phyloP scores from a whole-genome alignment of 176 grass and related monocot genomes.

The Chrysopogon serrulatus region DNA sequence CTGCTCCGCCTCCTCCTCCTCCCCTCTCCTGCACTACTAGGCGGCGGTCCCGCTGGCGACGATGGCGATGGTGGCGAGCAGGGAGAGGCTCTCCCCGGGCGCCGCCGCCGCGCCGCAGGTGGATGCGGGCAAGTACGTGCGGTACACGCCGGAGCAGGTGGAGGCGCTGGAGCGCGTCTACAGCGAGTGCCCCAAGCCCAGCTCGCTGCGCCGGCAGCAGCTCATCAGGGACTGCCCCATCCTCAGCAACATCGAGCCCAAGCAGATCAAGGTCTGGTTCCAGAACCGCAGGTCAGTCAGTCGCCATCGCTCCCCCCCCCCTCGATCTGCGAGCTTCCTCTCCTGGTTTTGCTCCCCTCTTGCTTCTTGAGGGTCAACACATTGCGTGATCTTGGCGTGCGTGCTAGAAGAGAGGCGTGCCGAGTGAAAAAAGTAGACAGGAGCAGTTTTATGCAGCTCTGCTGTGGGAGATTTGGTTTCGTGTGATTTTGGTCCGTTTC shows the following conservation, averaged over 20 bases:
- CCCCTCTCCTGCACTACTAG: background rate
- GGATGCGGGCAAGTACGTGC: constrained; percentile 92
- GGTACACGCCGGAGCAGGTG: constrained; percentile 98
- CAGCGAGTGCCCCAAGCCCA: constrained; percentile 95
- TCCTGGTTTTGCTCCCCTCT: background rate
- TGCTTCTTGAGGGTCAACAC: background rate
- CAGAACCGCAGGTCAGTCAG: constrained; percentile 87
- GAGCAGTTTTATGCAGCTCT: background rate
- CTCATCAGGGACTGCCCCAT: constrained; percentile 90
- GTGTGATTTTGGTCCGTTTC: background rate
- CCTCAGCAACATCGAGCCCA: constrained; percentile 93
- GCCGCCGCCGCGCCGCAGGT: constrained; percentile 35
- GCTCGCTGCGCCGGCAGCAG: constrained; percentile 81
- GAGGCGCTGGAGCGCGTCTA: constrained; percentile 97
- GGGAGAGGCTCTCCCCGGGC: constrained; percentile 39
- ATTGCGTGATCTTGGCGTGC: background rate
- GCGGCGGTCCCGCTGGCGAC: background rate
- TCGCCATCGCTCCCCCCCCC: background rate
- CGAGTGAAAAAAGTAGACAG: background rate
- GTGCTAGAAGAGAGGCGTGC: background rate
- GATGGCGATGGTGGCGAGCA: constrained; percentile 57
- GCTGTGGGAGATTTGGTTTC: background rate
- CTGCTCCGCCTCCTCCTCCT: background rate
- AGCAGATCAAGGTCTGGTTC: constrained; percentile 99
- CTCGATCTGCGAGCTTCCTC: background rate